Conservation (phyloP, 495 filamentous ascomycete species). For the Letharia columbiana region DNA sequence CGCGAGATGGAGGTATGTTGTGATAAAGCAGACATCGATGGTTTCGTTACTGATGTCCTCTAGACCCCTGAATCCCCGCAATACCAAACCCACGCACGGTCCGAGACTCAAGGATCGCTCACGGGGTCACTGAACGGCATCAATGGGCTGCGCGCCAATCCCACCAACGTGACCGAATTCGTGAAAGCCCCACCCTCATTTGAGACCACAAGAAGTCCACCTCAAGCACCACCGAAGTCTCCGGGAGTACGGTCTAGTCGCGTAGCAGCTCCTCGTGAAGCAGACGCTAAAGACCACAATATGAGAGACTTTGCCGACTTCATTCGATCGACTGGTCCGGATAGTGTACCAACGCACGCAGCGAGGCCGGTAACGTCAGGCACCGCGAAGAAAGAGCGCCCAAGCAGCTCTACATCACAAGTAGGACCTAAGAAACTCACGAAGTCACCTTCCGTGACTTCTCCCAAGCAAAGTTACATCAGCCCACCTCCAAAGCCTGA, state of each 20-base stretch:
- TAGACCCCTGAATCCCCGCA: constrained; percentile 38
- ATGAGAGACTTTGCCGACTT: constrained; percentile 81
- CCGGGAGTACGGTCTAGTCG: constrained; percentile 7
- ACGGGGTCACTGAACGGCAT: constrained; percentile 19
- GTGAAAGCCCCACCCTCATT: constrained; percentile 7
- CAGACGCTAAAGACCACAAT: constrained; percentile 36
- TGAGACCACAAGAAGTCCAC: constrained; percentile 3
- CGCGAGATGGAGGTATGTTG: constrained; percentile 72
- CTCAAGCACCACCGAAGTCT: constrained; percentile 9
- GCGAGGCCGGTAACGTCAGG: not conserved
- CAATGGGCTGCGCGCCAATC: constrained; percentile 26
- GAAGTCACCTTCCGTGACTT: constrained; percentile 15
- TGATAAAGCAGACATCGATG: not conserved
- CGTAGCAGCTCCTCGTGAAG: constrained; percentile 14
- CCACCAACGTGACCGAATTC: constrained; percentile 5
- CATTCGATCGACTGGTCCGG: constrained; percentile 71
- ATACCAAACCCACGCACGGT: constrained; percentile 31
- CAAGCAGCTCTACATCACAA: constrained; percentile 10
- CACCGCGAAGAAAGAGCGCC: constrained; percentile 4
- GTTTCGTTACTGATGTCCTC: constrained; percentile 9
- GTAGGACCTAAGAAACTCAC: constrained; percentile 20
- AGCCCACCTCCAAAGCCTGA: not conserved
- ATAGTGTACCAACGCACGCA: constrained; percentile 28
- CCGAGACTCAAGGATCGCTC: constrained; percentile 21
- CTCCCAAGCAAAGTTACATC: constrained; percentile 4